phyloP scores from a whole-genome alignment of 345 rosid genomes.

The Gossypium anomalum region DNA sequence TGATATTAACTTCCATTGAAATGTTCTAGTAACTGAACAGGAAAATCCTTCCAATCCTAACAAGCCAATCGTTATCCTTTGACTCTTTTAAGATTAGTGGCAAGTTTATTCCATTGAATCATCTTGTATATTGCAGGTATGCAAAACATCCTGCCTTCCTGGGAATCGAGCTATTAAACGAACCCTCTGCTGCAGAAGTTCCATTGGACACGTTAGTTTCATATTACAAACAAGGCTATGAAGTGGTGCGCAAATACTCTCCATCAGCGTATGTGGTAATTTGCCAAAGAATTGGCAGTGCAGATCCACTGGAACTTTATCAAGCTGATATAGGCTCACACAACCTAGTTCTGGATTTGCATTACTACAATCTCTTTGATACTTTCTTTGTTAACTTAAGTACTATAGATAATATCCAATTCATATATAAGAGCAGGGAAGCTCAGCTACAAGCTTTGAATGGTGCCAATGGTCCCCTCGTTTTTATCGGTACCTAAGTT shows the following conservation, averaged over 20 bases:
- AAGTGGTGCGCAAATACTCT: constrained; percentile 50
- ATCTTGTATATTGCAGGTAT: constrained; percentile 37
- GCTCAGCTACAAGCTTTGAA: constrained; percentile 51
- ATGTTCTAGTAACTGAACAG: not conserved
- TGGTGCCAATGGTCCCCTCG: constrained; percentile 47
- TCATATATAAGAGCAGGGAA: constrained; percentile 47
- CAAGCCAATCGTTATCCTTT: too few species aligned
- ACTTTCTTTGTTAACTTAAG: constrained; percentile 49
- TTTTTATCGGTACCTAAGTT: constrained; percentile 44
- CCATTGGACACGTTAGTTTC: constrained; percentile 23
- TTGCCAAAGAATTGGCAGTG: constrained; percentile 76
- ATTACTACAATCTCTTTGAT: constrained; percentile 70
- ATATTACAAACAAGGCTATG: constrained; percentile 58
- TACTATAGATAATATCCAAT: constrained; percentile 43
- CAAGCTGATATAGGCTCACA: constrained; percentile 50
- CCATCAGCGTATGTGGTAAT: constrained; percentile 50
- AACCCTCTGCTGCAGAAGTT: constrained; percentile 36
- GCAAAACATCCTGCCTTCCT: constrained; percentile 55
- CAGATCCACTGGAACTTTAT: constrained; percentile 60
- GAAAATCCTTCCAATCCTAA: not conserved
- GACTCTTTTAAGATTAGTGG: not conserved
- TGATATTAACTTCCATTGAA: too few species aligned
- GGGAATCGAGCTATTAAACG: constrained; percentile 70
- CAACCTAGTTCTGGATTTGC: constrained; percentile 63
- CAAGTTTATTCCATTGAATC: not conserved